phyloP scores from a whole-genome alignment of 1,139 yeast species.

The Hansenula lynferdii region DNA sequence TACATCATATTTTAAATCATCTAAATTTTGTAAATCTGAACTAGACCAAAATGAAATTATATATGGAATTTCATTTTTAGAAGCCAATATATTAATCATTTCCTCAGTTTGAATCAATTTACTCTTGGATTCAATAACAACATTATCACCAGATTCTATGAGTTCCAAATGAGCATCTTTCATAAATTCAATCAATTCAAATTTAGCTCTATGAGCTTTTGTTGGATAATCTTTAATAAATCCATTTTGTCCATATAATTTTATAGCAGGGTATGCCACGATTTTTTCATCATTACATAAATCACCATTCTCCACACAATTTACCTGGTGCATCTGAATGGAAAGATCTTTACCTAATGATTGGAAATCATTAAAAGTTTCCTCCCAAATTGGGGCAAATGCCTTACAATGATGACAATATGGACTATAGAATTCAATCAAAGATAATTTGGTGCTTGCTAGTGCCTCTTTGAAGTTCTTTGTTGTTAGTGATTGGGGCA shows the following conservation, averaged over 20 bases:
- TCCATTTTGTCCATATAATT: slow-evolving; percentile 54
- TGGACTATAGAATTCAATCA: slow-evolving; percentile 65
- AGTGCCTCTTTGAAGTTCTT: background rate
- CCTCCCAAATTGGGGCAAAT: slow-evolving; percentile 62
- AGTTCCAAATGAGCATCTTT: slow-evolving; percentile 38
- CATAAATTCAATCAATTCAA: slow-evolving; percentile 49
- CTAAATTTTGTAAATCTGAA: slow-evolving; percentile 32
- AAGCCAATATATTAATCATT: slow-evolving; percentile 38
- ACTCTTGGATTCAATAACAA: slow-evolving; percentile 23
- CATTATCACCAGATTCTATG: slow-evolving; percentile 38
- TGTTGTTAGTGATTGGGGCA: background rate
- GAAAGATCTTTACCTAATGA: slow-evolving; percentile 39
- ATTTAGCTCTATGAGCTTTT: slow-evolving; percentile 40
- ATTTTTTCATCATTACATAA: slow-evolving; percentile 60
- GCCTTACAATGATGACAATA: slow-evolving; percentile 65
- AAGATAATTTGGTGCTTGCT: slow-evolving; percentile 14
- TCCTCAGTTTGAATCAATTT: slow-evolving; percentile 31
- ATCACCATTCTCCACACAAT: slow-evolving; percentile 71
- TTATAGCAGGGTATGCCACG: slow-evolving; percentile 49
- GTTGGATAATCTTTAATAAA: slow-evolving; percentile 41
- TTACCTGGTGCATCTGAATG: slow-evolving; percentile 60
- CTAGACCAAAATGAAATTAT: slow-evolving; percentile 66
- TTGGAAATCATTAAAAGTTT: slow-evolving; percentile 42
- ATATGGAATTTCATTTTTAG: slow-evolving; percentile 41
- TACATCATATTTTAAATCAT: slow-evolving; percentile 32